Evolutionary conservation across 805 yeast species (phyloP), one percentile per base, ranked within the genome.

Genomic region (Saccharomyces kudriavzevii): DNA sequence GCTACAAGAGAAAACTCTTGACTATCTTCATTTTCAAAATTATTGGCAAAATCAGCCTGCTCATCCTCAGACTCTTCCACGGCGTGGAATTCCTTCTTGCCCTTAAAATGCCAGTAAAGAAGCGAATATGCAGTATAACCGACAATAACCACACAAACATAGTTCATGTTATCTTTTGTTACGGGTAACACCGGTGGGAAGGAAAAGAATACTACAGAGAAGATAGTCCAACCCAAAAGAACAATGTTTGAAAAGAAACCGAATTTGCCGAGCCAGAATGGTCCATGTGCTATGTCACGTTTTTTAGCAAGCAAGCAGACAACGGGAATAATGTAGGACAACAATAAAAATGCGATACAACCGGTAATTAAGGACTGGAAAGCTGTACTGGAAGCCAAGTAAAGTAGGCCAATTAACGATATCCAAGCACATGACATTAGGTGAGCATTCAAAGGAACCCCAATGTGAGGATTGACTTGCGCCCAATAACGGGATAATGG

Each of bases 101-200:
- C 79, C 57, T 70, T 67, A 14, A 70, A 67, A 52, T 68, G 70
- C 89, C 89, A 84, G 63, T 82, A 83, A 4, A 73, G 52, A 1
- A 80, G 55, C 31, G 78, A 65, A 61, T 76, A 80, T 0, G 70
- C 11, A 4, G 74, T 61, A 61, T 72, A 77, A 9, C 81, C 81
- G 22, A 70, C 78, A 54, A 78, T 71, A 20, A 81, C 86, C 8
- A 77, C 86, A 30, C 78, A 67, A 14, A 83, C 82, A 59, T 85
- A 85, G 65, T 85, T 85, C 90, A 85, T 85, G 57, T 77, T 75
- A 45, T 79, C 78, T 35, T 75, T 77, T 2, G 75, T 73, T 2
- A 77, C 89, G 1, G 90, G 91, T 78, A 80, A 74, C 10, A 71
- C 71, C 26, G 81, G 70, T 29, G 91, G 90, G 73, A 85, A 80